phyloP scores from a whole-genome alignment of 805 yeast genomes.

The Wickerhamomyces subpelliculosus region DNA sequence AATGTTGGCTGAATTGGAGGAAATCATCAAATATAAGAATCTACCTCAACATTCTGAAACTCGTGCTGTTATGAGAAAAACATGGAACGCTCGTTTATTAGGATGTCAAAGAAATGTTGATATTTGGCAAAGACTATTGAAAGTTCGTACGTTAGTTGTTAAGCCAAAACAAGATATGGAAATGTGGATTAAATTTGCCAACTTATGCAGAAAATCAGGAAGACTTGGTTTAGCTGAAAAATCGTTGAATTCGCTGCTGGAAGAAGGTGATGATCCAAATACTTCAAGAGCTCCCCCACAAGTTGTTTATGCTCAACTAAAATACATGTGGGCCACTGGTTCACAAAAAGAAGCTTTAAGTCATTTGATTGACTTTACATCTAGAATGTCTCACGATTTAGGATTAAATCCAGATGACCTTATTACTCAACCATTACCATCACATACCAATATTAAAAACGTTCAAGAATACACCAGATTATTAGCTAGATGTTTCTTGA shows the following conservation, averaged over 20 bases:
- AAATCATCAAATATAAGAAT: conserved; percentile 82
- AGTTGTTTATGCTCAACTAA: conserved; percentile 94
- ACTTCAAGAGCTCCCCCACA: conserved; percentile 89
- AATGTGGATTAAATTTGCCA: conserved; percentile 97
- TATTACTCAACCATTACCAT: conserved; percentile 79
- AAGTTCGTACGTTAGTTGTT: conserved; percentile 87
- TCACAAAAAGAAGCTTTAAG: conserved; percentile 79
- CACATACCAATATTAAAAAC: conserved; percentile 50
- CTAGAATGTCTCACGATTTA: conserved; percentile 81
- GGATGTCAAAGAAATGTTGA: conserved; percentile 97
- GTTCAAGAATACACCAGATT: conserved; percentile 78
- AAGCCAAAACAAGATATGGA: conserved; percentile 96
- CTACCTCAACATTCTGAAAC: conserved; percentile 79
- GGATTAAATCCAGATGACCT: conserved; percentile 84
- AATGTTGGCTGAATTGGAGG: conserved; percentile 95
- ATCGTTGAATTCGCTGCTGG: conserved; percentile 72
- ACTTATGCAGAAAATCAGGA: conserved; percentile 90
- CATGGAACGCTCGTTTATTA: conserved; percentile 88
- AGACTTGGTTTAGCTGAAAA: conserved; percentile 89
- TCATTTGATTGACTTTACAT: conserved; percentile 83
- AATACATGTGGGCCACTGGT: conserved; percentile 96
- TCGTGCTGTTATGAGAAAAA: conserved; percentile 70
- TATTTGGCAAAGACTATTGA: conserved; percentile 96
- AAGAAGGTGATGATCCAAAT: conserved; percentile 52
- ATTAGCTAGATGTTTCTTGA: conserved; percentile 88